Percentiles rank a stretch among this genome's conserved stretches.
phyloP scores from a whole-genome alignment of 2,329 filamentous ascomycete genomes.

The Colletotrichum costaricense region DNA sequence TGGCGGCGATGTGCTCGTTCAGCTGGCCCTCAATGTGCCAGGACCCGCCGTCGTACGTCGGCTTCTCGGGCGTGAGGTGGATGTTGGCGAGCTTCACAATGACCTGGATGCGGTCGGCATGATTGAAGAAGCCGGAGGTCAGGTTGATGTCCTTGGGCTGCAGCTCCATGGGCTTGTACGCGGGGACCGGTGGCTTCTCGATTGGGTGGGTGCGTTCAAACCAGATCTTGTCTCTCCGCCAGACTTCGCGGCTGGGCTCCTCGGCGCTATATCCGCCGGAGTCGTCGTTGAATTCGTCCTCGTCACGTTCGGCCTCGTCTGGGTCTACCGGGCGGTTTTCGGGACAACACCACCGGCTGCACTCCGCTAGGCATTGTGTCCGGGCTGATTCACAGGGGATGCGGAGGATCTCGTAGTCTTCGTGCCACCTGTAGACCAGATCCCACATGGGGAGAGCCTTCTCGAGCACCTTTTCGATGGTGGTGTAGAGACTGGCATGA shows the following conservation, averaged over 20 bases:
- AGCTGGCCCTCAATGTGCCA: constrained; percentile 67
- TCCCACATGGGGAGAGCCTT: constrained; percentile 60
- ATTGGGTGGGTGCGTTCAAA: constrained; percentile 41
- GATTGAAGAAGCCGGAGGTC: constrained; percentile 43
- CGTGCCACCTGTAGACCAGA: constrained; percentile 45
- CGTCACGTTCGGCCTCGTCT: constrained; percentile 39
- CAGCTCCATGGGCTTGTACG: neutral
- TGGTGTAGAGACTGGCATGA: constrained; percentile 50
- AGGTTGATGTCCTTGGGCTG: constrained; percentile 40
- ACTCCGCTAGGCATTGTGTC: constrained; percentile 37
- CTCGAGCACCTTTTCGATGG: constrained; percentile 55
- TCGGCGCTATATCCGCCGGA: neutral
- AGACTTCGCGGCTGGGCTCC: constrained; percentile 35
- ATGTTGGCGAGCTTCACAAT: constrained; percentile 74
- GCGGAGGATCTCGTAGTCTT: constrained; percentile 43
- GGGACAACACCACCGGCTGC: constrained; percentile 17
- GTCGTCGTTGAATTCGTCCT: constrained; percentile 35
- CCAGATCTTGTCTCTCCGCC: constrained; percentile 42
- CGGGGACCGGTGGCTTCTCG: constrained; percentile 23
- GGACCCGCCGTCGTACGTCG: constrained; percentile 61
- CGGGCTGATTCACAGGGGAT: constrained; percentile 34
- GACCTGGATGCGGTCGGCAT: constrained; percentile 61
- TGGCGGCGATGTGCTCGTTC: constrained; percentile 74
- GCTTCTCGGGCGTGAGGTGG: constrained; percentile 68
- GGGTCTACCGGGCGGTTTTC: constrained; percentile 40